Base-by-base conservation (phyloP, 1,284 basidiomycete species). In the Golubevia sp. region DNA sequence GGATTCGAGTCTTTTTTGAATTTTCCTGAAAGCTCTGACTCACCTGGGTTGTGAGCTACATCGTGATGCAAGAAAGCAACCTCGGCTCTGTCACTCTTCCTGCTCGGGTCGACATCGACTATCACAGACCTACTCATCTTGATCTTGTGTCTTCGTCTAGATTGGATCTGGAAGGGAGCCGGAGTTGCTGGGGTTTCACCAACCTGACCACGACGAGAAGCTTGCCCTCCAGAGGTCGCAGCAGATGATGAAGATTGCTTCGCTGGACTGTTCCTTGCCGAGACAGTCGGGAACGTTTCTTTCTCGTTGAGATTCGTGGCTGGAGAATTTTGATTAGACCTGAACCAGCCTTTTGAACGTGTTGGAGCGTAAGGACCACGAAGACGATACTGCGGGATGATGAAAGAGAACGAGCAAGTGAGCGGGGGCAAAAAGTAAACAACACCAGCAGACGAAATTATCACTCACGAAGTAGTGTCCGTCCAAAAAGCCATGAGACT, bases 51-150 rank as follows among this genome's bases (percentile, higher is more conserved):
- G 68, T 83, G 81, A 24, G 81, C 70, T 1, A 79, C 63, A 59
- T 83, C 81, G 65, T 82, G 78, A 55, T 83, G 81, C 27, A 83
- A 56, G 58, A 82, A 71, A 2, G 79, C 79, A 2, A 81, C 71
- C 55, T 83, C 81, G 11, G 79, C 74, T 0, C 78, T 76, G 44
- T 79, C 75, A 48, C 73, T 75, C 18, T 71, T 69, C 5, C 73
- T 68, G 5, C 67, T 71, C 1, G 76, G 66, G 59, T 79, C 80
- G 4, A 83, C 68, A 53, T 83, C 80, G 61, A 83, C 78, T 49
- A 81, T 62, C 21, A 76, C 60, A 13, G 71, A 72, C 18, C 76
- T 70, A n/a, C 71, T 74, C 48, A 82, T 73, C 58, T 70, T 69
- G 24, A 82, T 62, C 24, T 67, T 67, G 48, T 58, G 68, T 1